phyloP scores from a whole-genome alignment of 306 rosid species.

The Malus domestica region ASM211411v1 NC_041789.1:17420501-17421000 shows the following conservation, averaged over 20 bases:
- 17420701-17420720: conserved; percentile 92
- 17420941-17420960: conserved; percentile 94
- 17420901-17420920: conserved; percentile 63
- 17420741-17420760: conserved; percentile 15
- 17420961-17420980: conserved; percentile 85
- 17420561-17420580: conserved; percentile 77
- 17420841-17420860: conserved; percentile 1
- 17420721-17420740: conserved; percentile 78
- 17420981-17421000: conserved; percentile 12
- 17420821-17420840: conserved; percentile 1
- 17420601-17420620: conserved; percentile 15
- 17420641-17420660: not conserved
- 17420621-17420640: not conserved
- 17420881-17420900: conserved; percentile 73
- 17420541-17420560: conserved; percentile 62
- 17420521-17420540: not conserved
- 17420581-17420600: conserved; percentile 60
- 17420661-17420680: conserved; percentile 28
- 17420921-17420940: conserved; percentile 51
- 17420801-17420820: not conserved
- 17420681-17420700: conserved; percentile 88
- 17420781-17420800: not conserved
- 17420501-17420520: not conserved
- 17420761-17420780: conserved; percentile 12
- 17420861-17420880: conserved; percentile 8